Evolutionary conservation across 2,329 filamentous ascomycete species (phyloP).

Genomic region (Paecilomyces sp.): DNA sequence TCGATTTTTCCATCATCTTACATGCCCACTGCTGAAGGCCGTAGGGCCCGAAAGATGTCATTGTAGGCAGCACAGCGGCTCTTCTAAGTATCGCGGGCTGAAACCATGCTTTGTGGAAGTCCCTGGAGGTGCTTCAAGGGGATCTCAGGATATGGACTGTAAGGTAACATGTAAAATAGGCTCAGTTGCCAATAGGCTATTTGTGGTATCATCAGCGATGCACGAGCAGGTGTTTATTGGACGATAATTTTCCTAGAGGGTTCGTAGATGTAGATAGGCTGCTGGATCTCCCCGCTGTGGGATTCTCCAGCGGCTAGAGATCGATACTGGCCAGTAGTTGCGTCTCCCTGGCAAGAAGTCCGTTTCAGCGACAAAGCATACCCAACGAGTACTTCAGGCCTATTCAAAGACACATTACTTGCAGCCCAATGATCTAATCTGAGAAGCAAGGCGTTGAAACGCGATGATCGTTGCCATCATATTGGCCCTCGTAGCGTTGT

Average conservation of each 20-base stretch:
- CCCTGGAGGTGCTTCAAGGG: no score
- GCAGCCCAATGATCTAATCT: background rate
- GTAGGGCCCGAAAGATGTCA: no score
- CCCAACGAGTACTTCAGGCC: background rate
- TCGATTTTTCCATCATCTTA: background rate
- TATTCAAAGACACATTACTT: background rate
- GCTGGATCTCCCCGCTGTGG: constrained; percentile 15
- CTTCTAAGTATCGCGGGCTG: no score
- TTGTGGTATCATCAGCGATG: background rate
- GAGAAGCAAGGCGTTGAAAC: background rate
- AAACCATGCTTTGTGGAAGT: no score
- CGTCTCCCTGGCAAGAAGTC: background rate
- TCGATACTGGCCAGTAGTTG: background rate
- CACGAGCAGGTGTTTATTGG: background rate
- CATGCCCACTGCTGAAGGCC: background rate
- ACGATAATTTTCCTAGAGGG: background rate
- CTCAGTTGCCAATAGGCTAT: background rate
- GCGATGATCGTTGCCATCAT: background rate
- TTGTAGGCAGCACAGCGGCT: no score
- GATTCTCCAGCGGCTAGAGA: background rate
- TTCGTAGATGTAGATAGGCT: background rate
- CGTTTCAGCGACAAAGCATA: background rate
- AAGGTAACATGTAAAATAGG: background rate
- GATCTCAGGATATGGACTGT: background rate
- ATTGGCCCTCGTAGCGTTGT: background rate